phyloP scores from a whole-genome alignment of 192 early-diverging fungal species.

The Podila minutissima region DNA sequence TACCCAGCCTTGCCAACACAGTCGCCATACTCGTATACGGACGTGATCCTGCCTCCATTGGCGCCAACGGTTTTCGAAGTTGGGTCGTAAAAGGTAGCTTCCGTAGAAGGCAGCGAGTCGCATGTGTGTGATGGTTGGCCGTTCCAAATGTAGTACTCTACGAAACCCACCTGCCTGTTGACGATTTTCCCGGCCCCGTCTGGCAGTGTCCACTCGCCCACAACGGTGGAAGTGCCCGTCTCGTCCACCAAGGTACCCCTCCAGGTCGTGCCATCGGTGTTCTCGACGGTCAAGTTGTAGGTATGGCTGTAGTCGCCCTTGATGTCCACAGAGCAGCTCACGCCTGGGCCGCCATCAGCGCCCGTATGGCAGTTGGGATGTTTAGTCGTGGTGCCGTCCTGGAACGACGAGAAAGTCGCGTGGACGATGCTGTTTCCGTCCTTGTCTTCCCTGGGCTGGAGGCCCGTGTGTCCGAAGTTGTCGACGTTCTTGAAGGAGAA shows the following conservation, averaged over 20 bases:
- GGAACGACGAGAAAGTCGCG: slow-evolving; percentile 24
- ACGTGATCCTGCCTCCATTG: slow-evolving; percentile 2
- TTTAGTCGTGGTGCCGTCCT: slow-evolving; percentile 7
- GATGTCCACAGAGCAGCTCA: slow-evolving; percentile 23
- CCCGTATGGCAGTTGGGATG: slow-evolving; percentile 9
- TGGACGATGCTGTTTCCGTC: slow-evolving; percentile 14
- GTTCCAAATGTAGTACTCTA: slow-evolving; percentile 24
- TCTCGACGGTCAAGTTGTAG: slow-evolving; percentile 8
- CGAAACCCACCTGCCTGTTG: slow-evolving; percentile 13
- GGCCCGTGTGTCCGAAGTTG: slow-evolving; percentile 11
- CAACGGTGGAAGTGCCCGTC: background rate
- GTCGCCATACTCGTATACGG: slow-evolving; percentile 9
- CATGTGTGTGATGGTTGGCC: background rate
- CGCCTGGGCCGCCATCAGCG: slow-evolving; percentile 14
- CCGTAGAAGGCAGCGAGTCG: slow-evolving; percentile 17
- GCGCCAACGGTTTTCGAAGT: slow-evolving; percentile 9
- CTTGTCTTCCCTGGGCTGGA: slow-evolving; percentile 17
- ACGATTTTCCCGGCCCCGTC: slow-evolving; percentile 6
- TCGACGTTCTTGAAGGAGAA: slow-evolving; percentile 9
- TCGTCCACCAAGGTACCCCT: slow-evolving; percentile 19
- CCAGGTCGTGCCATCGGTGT: slow-evolving; percentile 13
- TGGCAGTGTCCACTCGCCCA: slow-evolving; percentile 25
- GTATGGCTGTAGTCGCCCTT: slow-evolving; percentile 14
- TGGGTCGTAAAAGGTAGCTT: slow-evolving; percentile 14
- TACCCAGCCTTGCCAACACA: slow-evolving; percentile 17